These are phyloP conservation scores for Prunus davidiana DNA, from an alignment of 306 rosid species.

Conservation along the genomic window DNA sequence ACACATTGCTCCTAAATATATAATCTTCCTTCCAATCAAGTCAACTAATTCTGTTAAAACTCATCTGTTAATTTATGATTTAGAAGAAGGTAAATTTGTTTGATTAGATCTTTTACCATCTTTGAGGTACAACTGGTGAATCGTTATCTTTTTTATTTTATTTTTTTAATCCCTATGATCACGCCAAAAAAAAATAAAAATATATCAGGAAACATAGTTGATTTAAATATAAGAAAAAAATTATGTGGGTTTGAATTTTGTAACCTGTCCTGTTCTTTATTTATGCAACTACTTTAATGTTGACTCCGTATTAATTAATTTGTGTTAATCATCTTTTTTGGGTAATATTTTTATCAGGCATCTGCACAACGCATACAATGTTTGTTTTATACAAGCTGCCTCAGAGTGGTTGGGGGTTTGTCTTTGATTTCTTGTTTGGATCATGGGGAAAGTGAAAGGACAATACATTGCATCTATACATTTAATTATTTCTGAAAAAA, in stretches of 20 bases:
- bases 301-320: not conserved
- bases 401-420: not conserved
- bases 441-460: not conserved
- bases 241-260: not conserved
- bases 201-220: too few relatives aligned
- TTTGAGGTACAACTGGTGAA: not conserved
- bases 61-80: too few relatives aligned
- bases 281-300: not conserved
- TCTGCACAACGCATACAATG: not conserved
- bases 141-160: not conserved
- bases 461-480: not conserved
- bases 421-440: not conserved
- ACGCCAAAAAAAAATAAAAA: not conserved
- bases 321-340: not conserved
- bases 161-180: not conserved
- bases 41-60: not conserved
- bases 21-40: not conserved
- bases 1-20: not conserved
- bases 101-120: not conserved
- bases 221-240: not conserved
- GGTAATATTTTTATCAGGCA: not conserved
- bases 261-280: not conserved
- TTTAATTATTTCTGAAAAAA: not conserved
- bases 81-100: not conserved
- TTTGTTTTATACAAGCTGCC: not conserved